Percentiles rank a stretch among this genome's conserved stretches.
Evolutionary conservation across 768 basidiomycete genomes (phyloP).

Genomic region (Amylocystis lapponica): DNA sequence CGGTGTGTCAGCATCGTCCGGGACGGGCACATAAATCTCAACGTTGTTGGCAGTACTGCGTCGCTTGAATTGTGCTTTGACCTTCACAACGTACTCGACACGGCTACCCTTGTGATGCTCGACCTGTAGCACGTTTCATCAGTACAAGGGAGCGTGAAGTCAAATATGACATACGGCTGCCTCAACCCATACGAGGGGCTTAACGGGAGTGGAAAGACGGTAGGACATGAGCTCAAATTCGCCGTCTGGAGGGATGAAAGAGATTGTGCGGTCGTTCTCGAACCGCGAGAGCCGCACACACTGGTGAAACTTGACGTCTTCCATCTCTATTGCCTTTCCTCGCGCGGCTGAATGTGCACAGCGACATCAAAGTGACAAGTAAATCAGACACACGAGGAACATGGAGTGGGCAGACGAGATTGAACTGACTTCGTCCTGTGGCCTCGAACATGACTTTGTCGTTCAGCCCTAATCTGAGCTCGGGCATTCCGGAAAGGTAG

Average conservation of each 20-base stretch:
- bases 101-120: constrained; percentile 92
- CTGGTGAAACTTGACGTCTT: constrained; percentile 99
- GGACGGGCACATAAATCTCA: constrained; percentile 98
- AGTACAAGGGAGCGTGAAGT: neutral
- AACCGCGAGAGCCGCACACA: constrained; percentile 96
- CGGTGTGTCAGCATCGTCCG: constrained; percentile 96
- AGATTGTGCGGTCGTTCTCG: constrained; percentile 98
- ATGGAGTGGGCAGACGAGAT: neutral
- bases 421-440: constrained; percentile 81
- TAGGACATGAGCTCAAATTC: constrained; percentile 99
- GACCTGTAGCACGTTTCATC: constrained; percentile 8
- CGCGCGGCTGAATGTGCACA: constrained; percentile 55
- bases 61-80: constrained; percentile 95
- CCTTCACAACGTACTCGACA: constrained; percentile 94
- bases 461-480: constrained; percentile 89
- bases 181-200: constrained; percentile 97
- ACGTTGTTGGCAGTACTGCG: constrained; percentile 97
- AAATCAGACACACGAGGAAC: too few species aligned
- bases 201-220: constrained; percentile 92
- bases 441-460: constrained; percentile 99
- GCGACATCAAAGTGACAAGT: constrained; percentile 5
- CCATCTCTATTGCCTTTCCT: constrained; percentile 99
- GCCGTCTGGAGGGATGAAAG: constrained; percentile 98
- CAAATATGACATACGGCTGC: constrained; percentile 54
- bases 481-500: constrained; percentile 99